A percentile compares a stretch with the other conserved stretches of the same genome.
phyloP scores from a whole-genome alignment of 805 yeast genomes.

The Scheffersomyces stipitis region DNA sequence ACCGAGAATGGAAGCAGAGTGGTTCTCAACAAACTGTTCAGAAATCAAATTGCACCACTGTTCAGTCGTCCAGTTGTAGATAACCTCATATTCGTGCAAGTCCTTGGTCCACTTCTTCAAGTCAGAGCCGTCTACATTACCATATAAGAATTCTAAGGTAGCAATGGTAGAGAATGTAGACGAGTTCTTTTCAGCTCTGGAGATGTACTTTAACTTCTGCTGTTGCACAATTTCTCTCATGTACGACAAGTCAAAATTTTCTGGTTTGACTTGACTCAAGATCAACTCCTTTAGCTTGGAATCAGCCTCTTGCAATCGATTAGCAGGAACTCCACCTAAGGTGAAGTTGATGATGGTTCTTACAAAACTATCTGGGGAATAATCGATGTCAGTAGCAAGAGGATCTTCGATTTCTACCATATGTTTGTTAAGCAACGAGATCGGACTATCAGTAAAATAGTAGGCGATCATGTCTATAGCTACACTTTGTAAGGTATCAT shows the following conservation, averaged over 20 bases:
- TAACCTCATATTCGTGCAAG: slow-evolving; percentile 57
- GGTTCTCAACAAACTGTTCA: slow-evolving; percentile 55
- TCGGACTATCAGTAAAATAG: slow-evolving; percentile 75
- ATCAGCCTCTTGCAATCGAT: slow-evolving; percentile 54
- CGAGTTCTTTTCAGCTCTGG: slow-evolving; percentile 63
- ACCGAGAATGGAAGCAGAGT: slow-evolving; percentile 66
- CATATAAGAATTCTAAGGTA: slow-evolving; percentile 79
- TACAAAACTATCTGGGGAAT: slow-evolving; percentile 71
- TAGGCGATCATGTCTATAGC: slow-evolving; percentile 72
- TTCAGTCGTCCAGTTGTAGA: slow-evolving; percentile 58
- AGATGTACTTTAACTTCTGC: slow-evolving; percentile 58
- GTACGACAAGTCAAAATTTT: slow-evolving; percentile 59
- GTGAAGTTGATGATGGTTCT: slow-evolving; percentile 58
- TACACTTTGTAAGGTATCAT: slow-evolving; percentile 50
- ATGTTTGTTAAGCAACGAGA: slow-evolving; percentile 68
- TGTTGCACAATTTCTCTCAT: slow-evolving; percentile 69
- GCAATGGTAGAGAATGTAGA: slow-evolving; percentile 63
- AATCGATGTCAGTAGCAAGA: slow-evolving; percentile 67
- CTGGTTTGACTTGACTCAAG: slow-evolving; percentile 47
- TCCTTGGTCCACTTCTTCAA: slow-evolving; percentile 55
- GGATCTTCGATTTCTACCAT: slow-evolving; percentile 85
- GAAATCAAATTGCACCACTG: slow-evolving; percentile 66
- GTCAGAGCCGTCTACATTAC: slow-evolving; percentile 59
- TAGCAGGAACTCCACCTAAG: slow-evolving; percentile 76
- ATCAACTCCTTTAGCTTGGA: slow-evolving; percentile 51